Evolutionary conservation across 1,139 yeast species (phyloP).

Genomic region (Saccharomyces hybrid): DNA sequence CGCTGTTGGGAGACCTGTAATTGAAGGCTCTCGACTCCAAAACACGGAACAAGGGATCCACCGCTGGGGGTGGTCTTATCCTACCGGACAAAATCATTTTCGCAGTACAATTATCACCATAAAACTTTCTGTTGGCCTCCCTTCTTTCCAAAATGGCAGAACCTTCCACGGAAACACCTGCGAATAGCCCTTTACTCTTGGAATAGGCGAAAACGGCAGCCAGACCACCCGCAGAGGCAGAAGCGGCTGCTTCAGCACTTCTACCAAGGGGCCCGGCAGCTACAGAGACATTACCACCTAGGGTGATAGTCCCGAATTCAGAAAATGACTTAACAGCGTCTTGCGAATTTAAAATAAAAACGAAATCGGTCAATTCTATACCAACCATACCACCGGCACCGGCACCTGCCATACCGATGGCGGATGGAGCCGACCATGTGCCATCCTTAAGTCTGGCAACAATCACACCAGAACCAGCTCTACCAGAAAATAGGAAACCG

Average conservation of each 20-base stretch:
- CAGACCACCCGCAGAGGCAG: constrained; percentile 80
- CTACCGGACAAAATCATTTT: constrained; percentile 74
- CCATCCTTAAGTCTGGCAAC: constrained; percentile 94
- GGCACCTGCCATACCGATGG: constrained; percentile 92
- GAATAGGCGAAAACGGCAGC: constrained; percentile 92
- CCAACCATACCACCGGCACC: constrained; percentile 99
- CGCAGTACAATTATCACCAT: constrained; percentile 82
- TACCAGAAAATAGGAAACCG: constrained; percentile 89
- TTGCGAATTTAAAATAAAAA: constrained; percentile 76
- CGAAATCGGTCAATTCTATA: constrained; percentile 93
- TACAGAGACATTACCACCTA: constrained; percentile 90
- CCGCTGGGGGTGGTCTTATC: constrained; percentile 89
- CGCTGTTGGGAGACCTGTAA: constrained; percentile 42
- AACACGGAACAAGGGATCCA: constrained; percentile 80
- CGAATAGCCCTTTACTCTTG: constrained; percentile 92
- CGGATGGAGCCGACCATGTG: constrained; percentile 94
- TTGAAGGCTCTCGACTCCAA: constrained; percentile 80
- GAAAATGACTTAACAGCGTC: constrained; percentile 93
- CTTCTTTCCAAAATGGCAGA: constrained; percentile 91
- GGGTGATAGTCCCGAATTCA: constrained; percentile 85
- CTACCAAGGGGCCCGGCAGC: constrained; percentile 99
- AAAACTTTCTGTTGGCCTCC: constrained; percentile 92
- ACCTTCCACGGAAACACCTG: constrained; percentile 95
- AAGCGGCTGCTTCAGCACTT: constrained; percentile 96
- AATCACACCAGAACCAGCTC: constrained; percentile 95